Conservation (phyloP, 2,329 filamentous ascomycete genomes). For the Pseudogymnoascus destructans region DNA sequence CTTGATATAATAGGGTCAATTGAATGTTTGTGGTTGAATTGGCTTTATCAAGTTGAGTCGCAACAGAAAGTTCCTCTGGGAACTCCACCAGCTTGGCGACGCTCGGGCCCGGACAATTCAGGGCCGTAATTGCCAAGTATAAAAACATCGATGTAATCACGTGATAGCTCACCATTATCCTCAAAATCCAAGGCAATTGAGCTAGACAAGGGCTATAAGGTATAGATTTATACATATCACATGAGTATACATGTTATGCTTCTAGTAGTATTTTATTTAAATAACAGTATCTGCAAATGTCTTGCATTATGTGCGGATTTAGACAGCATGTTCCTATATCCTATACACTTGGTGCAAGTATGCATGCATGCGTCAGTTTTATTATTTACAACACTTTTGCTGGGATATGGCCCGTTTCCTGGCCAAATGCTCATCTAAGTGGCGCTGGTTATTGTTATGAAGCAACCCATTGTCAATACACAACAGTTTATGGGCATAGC, state of each 20-base stretch:
- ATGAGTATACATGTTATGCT: background rate
- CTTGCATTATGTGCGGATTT: background rate
- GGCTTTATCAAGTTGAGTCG: background rate
- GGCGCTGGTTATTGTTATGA: too few relatives aligned
- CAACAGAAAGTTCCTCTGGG: background rate
- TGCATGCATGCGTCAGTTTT: background rate
- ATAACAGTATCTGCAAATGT: background rate
- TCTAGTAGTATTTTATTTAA: background rate
- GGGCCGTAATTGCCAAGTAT: background rate
- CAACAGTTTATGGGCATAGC: background rate
- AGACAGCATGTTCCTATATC: background rate
- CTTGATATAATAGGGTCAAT: conserved; percentile 23
- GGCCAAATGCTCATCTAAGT: background rate
- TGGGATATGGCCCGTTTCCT: background rate
- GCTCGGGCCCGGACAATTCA: background rate
- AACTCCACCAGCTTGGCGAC: conserved; percentile 5
- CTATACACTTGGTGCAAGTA: background rate
- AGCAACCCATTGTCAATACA: background rate
- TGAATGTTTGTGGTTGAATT: conserved; percentile 1
- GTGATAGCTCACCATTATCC: background rate
- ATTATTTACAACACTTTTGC: background rate
- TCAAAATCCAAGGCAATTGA: background rate
- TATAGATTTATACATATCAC: background rate
- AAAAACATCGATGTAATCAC: background rate
- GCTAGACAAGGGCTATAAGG: background rate